Conservation (phyloP, 257 asterid genomes). For the Verbena officinalis region DNA sequence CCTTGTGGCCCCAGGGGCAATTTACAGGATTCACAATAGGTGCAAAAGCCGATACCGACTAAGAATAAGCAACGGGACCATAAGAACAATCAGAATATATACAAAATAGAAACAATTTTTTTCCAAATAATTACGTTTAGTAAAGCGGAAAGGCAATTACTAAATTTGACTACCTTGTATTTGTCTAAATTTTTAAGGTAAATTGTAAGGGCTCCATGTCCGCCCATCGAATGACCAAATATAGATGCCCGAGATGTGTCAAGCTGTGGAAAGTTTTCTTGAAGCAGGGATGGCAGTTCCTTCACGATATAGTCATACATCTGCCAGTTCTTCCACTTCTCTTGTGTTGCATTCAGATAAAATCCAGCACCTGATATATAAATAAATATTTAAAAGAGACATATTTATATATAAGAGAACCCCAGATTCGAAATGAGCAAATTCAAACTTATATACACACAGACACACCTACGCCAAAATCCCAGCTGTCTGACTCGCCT, state of each 20-base stretch:
- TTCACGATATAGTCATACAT: conserved; percentile 97
- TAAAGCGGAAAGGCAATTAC: background rate
- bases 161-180: conserved; percentile 65
- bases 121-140: too few species aligned
- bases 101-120: background rate
- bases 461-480: conserved; percentile 91
- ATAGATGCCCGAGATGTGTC: conserved; percentile 88
- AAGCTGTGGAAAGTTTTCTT: conserved; percentile 80
- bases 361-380: conserved; percentile 91
- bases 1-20: conserved; percentile 99
- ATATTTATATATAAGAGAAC: too few species aligned
- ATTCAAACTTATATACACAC: too few species aligned
- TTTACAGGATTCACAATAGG: conserved; percentile 81
- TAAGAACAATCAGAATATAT: background rate
- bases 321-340: conserved; percentile 97
- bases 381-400: too few species aligned
- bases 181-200: conserved; percentile 88
- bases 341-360: conserved; percentile 97
- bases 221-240: conserved; percentile 98
- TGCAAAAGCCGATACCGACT: conserved; percentile 96
- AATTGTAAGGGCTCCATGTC: conserved; percentile 96
- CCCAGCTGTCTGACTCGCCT: conserved; percentile 99
- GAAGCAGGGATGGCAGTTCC: conserved; percentile 83
- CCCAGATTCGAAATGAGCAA: too few species aligned
- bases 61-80: conserved; percentile 2